Base-by-base conservation (phyloP, 2,329 filamentous ascomycete genomes). In the Huntiella savannae region DNA sequence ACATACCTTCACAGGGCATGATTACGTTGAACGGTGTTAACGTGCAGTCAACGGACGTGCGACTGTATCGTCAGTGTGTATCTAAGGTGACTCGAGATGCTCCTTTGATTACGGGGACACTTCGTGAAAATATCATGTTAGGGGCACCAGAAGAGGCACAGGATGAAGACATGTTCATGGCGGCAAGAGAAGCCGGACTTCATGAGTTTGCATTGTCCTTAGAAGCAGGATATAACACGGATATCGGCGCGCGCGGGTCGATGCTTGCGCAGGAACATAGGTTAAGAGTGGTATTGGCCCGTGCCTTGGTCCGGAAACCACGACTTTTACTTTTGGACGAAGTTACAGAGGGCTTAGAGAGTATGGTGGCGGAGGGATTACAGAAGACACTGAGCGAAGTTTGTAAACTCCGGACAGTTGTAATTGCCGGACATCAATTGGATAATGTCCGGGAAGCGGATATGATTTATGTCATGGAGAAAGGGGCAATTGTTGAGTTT, bases 161-260 rank as follows among this genome's bases (percentile, higher is more conserved):
- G 33, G 38, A 43, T 5, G 35, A 44, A 16, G 37, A 46, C 11
- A 32, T 52, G 17, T 42, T 47, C 32, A 32, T 36, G 8, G 47
- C 48, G 5, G 45, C 78, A 0, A 63, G 63, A 2, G 63, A 69
- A 34, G 74, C 75, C 0, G 77, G 79, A 0, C 78, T 93, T 48
- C 73, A 87, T 55, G 76, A 82, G 0, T 93, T 92, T 59, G 75
- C 94, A 51, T 57, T 62, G 12, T 80, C 76, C 2, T 69, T 96
- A 0, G 75, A 83, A 0, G 54, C 59, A 10, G 62, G 62, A 1
- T 66, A 67, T 53, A 63, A 70, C 2, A 77, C 77, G 0, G 61
- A 66, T 5, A 72, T 80, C 5, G 77, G 77, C 4, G 71, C 79
- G 53, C 67, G 69, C 8, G 77, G 77, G 1, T 70, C 74, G 33